A percentile compares a stretch with the other conserved stretches of the same genome.
Evolutionary conservation across 306 rosid genomes (phyloP).

Genomic region (Glycine latifolia): DNA sequence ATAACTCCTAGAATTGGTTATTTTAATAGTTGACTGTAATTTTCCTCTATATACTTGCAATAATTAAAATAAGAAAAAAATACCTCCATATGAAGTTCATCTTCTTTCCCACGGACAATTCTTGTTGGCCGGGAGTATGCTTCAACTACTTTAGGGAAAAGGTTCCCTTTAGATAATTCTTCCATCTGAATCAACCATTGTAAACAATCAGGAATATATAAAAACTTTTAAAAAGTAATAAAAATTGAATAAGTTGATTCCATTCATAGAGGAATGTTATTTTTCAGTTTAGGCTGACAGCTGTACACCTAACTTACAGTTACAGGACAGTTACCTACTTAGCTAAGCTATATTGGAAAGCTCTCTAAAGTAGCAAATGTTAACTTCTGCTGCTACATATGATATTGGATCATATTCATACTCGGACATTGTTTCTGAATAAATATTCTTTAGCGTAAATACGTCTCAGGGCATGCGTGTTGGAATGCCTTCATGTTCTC

Average conservation of each 20-base stretch:
- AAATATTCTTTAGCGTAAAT: no score
- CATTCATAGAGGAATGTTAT: neutral
- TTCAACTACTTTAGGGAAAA: slow-evolving; percentile 82
- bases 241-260: neutral
- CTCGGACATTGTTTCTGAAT: no score
- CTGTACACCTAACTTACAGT: no score
- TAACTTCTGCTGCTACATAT: no score
- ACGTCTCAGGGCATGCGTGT: no score
- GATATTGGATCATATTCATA: no score
- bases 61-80: slow-evolving; percentile 6
- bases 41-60: neutral
- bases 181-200: slow-evolving; percentile 73
- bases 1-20: neutral
- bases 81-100: slow-evolving; percentile 66
- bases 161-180: slow-evolving; percentile 68
- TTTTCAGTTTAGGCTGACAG: no score
- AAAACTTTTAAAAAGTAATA: neutral
- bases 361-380: no score
- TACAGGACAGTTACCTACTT: no score
- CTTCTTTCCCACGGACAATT: slow-evolving; percentile 90
- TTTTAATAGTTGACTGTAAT: slow-evolving; percentile 3
- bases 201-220: slow-evolving; percentile 38
- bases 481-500: no score
- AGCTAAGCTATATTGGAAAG: no score
- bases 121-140: slow-evolving; percentile 95